phyloP scores from a whole-genome alignment of 2,329 filamentous ascomycete genomes.

The Fusarium sambucinum region DNA sequence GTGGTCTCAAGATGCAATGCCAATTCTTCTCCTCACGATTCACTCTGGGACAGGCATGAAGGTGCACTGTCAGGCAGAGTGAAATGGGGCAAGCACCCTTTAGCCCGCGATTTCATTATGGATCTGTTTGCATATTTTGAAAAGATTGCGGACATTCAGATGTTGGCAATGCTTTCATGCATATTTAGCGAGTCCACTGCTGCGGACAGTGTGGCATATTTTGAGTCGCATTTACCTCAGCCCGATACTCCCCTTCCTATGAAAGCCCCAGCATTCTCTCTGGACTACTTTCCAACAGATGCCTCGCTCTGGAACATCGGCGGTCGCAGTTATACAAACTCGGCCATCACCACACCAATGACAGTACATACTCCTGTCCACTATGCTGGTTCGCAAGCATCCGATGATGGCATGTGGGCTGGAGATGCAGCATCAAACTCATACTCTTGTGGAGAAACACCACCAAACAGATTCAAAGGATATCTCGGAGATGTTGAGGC shows the following conservation, averaged over 20 bases:
- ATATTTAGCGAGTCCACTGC: slow-evolving; percentile 73
- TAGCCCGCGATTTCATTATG: slow-evolving; percentile 70
- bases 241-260: slow-evolving; percentile 72
- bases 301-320: slow-evolving; percentile 65
- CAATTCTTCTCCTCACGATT: slow-evolving; percentile 27
- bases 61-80: slow-evolving; percentile 67
- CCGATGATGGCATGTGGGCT: slow-evolving; percentile 65
- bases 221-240: slow-evolving; percentile 67
- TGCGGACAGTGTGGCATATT: slow-evolving; percentile 68
- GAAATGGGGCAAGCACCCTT: slow-evolving; percentile 75
- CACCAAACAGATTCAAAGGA: slow-evolving; percentile 64
- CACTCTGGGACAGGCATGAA: slow-evolving; percentile 20
- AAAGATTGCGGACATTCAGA: slow-evolving; percentile 72
- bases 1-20: slow-evolving; percentile 58
- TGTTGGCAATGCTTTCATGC: slow-evolving; percentile 78
- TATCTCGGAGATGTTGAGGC: slow-evolving; percentile 60
- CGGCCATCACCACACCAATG: slow-evolving; percentile 68
- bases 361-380: slow-evolving; percentile 67
- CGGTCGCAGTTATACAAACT: slow-evolving; percentile 65
- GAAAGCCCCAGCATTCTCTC: slow-evolving; percentile 74
- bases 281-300: slow-evolving; percentile 74
- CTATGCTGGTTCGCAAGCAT: slow-evolving; percentile 68
- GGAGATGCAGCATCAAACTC: slow-evolving; percentile 68
- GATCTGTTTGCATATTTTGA: slow-evolving; percentile 75
- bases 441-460: slow-evolving; percentile 72